Conservation (phyloP, 2,329 filamentous ascomycete species). For the Curvularia sp. region DNA sequence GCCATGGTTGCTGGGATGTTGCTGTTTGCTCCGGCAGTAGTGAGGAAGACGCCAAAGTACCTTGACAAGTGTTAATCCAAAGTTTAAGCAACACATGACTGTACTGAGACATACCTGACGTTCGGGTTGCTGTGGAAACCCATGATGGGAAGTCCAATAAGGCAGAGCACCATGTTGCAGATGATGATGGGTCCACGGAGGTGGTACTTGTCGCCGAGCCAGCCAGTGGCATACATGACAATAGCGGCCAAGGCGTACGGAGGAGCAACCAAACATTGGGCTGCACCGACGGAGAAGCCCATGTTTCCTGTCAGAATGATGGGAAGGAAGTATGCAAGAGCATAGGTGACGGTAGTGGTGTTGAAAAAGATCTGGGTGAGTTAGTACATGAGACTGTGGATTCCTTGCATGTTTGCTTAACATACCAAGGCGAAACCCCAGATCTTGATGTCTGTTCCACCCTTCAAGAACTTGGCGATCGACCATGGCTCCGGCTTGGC, state of each 20-base stretch:
- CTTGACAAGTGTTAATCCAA: neutral
- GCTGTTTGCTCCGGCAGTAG: conserved; percentile 77
- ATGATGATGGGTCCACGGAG: conserved; percentile 60
- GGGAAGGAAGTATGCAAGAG: conserved; percentile 79
- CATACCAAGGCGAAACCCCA: conserved; percentile 61
- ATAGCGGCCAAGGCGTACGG: conserved; percentile 49
- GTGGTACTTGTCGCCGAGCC: conserved; percentile 70
- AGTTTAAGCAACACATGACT: neutral
- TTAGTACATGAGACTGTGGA: conserved; percentile 21
- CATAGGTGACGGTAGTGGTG: conserved; percentile 75
- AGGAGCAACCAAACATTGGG: conserved; percentile 73
- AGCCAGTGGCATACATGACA: conserved; percentile 62
- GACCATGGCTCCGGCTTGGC: conserved; percentile 58
- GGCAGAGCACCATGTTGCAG: conserved; percentile 62
- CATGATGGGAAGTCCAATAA: conserved; percentile 76
- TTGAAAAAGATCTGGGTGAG: conserved; percentile 59
- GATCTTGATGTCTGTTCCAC: conserved; percentile 60
- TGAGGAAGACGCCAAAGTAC: conserved; percentile 78
- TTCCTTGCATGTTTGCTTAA: conserved; percentile 18
- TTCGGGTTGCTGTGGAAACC: conserved; percentile 66
- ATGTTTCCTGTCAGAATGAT: conserved; percentile 71
- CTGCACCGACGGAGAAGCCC: conserved; percentile 67
- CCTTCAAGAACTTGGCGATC: conserved; percentile 57
- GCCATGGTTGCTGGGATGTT: conserved; percentile 78
- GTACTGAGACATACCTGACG: conserved; percentile 69